phyloP scores from a whole-genome alignment of 1,284 basidiomycete species.

The Microbotryum silenes-acaulis region DNA sequence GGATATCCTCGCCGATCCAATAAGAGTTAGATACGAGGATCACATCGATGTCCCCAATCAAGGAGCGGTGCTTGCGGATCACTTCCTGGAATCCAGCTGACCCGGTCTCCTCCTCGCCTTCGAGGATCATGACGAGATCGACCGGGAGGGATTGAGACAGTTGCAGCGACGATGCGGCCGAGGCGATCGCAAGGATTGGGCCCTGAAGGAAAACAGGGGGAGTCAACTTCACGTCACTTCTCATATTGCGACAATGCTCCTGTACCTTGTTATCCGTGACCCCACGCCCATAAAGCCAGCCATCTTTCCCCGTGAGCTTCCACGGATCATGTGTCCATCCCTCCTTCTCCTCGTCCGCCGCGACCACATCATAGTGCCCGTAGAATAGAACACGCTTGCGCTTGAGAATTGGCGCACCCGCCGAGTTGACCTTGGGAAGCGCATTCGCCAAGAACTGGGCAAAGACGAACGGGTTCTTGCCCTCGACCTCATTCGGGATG shows the following conservation, averaged over 20 bases:
- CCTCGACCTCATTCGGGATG: not conserved
- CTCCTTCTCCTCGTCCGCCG: constrained; percentile 45
- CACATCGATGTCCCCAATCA: constrained; percentile 74
- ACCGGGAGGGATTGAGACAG: constrained; percentile 64
- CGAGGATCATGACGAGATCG: constrained; percentile 83
- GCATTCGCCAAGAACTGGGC: constrained; percentile 65
- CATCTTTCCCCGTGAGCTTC: constrained; percentile 70
- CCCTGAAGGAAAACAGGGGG: constrained; percentile 60
- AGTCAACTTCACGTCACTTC: not conserved
- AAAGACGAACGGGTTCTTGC: constrained; percentile 69
- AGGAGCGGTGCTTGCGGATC: constrained; percentile 63
- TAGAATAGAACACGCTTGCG: constrained; percentile 73
- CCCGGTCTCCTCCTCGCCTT: constrained; percentile 93
- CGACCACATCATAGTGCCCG: constrained; percentile 88
- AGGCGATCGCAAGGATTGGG: constrained; percentile 83
- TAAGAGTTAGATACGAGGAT: constrained; percentile 86
- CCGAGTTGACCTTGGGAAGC: constrained; percentile 7
- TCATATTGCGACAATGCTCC: not conserved
- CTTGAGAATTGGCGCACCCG: not conserved
- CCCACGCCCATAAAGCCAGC: constrained; percentile 88
- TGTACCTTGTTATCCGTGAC: constrained; percentile 46
- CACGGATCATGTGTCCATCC: constrained; percentile 80
- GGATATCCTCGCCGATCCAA: constrained; percentile 90
- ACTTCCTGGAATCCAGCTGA: constrained; percentile 74
- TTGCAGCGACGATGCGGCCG: constrained; percentile 74